Base-by-base conservation (phyloP, 1,139 yeast genomes). In the Protomyces arabidopsidicola region DNA sequence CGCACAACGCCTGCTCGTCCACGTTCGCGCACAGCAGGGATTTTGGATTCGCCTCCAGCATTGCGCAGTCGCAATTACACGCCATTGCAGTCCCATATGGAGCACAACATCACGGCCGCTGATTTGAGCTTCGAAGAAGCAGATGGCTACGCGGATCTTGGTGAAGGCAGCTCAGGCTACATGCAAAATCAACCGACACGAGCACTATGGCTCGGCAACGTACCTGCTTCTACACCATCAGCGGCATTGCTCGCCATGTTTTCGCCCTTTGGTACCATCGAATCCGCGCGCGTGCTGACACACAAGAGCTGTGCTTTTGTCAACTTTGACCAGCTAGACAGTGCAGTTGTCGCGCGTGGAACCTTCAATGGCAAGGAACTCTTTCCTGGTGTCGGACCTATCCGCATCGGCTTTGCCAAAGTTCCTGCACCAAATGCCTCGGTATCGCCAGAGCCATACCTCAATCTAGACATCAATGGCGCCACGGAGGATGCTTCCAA, bases 331-430 rank as follows among this genome's bases (percentile, higher is more conserved):
- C 78, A 81, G 45, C 76, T 87, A 14, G 96, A 89, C 56, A 78
- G 84, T 50, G 96, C 98, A 12, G 84, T 88, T 80, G 82, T 80
- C 55, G 89, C 96, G 58, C 86, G 86, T 71, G 87, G 88, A 3
- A 83, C 80, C 58, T 82, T 90, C 71, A 88, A 87, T 71, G 95
- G 90, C 68, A 84, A 86, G 69, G 97, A 91, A 72, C 79, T 93
- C 50, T 82, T 85, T 67, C 87, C 91, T 0, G 96, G 96, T 36
- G 67, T 74, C 42, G 81, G 80, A 2, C 76, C 78, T 14, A 71
- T 77, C 54, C 68, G 74, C 6, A 76, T 78, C 31, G 76, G 78
- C 10, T 78, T 76, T 68, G 79, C 80, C 36, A 76, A 75, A 63
- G 73, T 66, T 8, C 63, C 66, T 14, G 45, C 65, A 6, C 45